Conservation (phyloP, 2,329 filamentous ascomycete genomes). For the Fusarium secorum region DNA sequence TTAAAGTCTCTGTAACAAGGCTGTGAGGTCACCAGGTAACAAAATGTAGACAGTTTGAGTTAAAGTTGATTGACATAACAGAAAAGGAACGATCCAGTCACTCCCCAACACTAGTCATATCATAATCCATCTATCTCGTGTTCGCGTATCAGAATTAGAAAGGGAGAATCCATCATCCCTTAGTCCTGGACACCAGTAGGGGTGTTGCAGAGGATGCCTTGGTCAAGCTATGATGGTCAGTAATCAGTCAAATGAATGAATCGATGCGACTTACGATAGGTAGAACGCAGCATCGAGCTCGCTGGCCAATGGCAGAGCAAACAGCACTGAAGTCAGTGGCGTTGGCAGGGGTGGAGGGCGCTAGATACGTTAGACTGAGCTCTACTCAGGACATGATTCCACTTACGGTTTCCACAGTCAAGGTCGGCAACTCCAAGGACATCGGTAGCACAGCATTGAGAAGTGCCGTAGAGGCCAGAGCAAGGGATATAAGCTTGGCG, state of each 20-base stretch:
- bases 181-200: constrained; percentile 44
- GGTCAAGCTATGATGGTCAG: constrained; percentile 38
- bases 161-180: neutral
- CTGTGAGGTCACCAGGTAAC: fast-evolving
- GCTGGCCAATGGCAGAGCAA: constrained; percentile 60
- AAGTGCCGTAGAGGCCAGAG: constrained; percentile 51
- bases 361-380: constrained; percentile 22
- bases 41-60: fast-evolving
- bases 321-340: constrained; percentile 54
- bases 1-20: fast-evolving
- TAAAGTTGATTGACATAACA: neutral
- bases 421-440: constrained; percentile 65
- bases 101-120: neutral
- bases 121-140: neutral
- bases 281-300: constrained; percentile 65
- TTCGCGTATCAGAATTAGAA: neutral
- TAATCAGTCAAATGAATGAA: fast-evolving
- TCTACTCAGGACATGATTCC: fast-evolving
- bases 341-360: constrained; percentile 45
- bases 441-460: constrained; percentile 69
- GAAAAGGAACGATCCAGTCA: neutral
- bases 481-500: constrained; percentile 52
- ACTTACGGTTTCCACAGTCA: constrained; percentile 64
- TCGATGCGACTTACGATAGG: constrained; percentile 49
- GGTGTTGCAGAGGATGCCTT: constrained; percentile 49